A percentile compares a stretch with the other conserved stretches of the same genome.
Evolutionary conservation across 2,329 filamentous ascomycete genomes (phyloP).

Genomic region (Neofusicoccum ribis): DNA sequence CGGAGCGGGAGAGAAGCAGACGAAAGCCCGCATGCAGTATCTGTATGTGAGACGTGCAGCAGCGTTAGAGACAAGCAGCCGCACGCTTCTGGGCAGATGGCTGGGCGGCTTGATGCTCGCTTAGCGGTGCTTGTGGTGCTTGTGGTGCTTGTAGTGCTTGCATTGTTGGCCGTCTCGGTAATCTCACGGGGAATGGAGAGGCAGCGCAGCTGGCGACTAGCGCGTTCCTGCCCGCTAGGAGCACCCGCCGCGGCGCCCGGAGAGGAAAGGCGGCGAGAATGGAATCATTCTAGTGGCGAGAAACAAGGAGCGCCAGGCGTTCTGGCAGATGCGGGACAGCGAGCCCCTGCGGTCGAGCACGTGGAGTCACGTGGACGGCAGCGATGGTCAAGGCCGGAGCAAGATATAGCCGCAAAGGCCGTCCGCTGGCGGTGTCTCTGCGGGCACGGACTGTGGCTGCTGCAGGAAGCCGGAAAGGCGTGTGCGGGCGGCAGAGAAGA

Average conservation of each 20-base stretch:
- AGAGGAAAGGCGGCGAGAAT: neutral
- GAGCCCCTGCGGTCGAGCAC: neutral
- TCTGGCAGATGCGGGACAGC: no score
- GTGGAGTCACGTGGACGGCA: neutral
- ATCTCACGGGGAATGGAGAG: slow-evolving; percentile 9
- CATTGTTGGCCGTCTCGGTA: neutral
- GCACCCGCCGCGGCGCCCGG: neutral
- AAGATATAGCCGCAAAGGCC: no score
- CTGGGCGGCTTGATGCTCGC: neutral
- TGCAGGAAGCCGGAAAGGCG: no score
- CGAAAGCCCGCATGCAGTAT: neutral
- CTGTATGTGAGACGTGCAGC: neutral
- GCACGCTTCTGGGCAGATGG: neutral
- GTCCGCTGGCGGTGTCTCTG: no score
- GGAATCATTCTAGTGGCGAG: neutral
- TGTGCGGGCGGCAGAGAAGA: no score
- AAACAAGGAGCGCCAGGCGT: no score
- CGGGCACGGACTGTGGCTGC: no score
- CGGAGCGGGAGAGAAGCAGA: neutral
- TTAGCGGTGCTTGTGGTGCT: slow-evolving; percentile 10
- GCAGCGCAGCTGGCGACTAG: neutral
- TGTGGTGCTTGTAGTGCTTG: neutral
- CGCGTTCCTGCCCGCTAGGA: neutral
- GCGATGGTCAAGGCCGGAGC: no score
- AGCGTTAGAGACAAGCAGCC: neutral